Evolutionary conservation across 2,329 filamentous ascomycete species (phyloP).

Genomic region (Scytalidium sp.): DNA sequence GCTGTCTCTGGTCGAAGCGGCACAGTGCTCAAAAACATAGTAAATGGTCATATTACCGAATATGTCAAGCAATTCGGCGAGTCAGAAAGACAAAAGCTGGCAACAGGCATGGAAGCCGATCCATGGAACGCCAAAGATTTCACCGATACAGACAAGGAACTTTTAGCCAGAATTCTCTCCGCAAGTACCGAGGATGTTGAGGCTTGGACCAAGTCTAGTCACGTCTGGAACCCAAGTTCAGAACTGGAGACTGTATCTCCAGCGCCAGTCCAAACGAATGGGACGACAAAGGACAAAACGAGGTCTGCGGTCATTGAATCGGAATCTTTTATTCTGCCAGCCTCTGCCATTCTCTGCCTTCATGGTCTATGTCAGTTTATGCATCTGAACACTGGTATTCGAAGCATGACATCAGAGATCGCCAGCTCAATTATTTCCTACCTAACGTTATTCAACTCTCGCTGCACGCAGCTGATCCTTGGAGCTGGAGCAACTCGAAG

Average conservation of each 20-base stretch:
- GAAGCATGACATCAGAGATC: slow-evolving; percentile 84
- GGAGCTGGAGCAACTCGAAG: slow-evolving; percentile 87
- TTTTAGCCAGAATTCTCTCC: slow-evolving; percentile 64
- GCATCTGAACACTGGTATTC: slow-evolving; percentile 78
- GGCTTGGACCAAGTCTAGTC: slow-evolving; percentile 61
- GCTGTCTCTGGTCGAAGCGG: slow-evolving; percentile 78
- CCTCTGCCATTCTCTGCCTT: slow-evolving; percentile 78
- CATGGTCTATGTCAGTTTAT: slow-evolving; percentile 79
- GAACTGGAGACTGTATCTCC: slow-evolving; percentile 3
- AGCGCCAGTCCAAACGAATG: slow-evolving; percentile 31
- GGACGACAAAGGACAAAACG: slow-evolving; percentile 57
- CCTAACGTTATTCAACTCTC: slow-evolving; percentile 90
- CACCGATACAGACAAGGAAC: slow-evolving; percentile 53
- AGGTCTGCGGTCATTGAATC: slow-evolving; percentile 77
- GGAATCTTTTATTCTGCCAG: slow-evolving; percentile 81
- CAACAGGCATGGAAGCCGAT: slow-evolving; percentile 75
- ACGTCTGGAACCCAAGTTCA: slow-evolving; percentile 47
- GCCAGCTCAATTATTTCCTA: slow-evolving; percentile 78
- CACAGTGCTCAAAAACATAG: slow-evolving; percentile 70
- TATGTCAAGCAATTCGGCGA: slow-evolving; percentile 73
- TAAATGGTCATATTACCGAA: slow-evolving; percentile 78
- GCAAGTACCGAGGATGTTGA: slow-evolving; percentile 68
- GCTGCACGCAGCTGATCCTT: slow-evolving; percentile 93
- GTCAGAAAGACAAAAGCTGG: slow-evolving; percentile 69
- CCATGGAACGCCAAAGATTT: slow-evolving; percentile 80